These are phyloP conservation scores for Euphorbia peplus DNA, from an alignment of 345 rosid genomes.

Conservation along the genomic window DNA sequence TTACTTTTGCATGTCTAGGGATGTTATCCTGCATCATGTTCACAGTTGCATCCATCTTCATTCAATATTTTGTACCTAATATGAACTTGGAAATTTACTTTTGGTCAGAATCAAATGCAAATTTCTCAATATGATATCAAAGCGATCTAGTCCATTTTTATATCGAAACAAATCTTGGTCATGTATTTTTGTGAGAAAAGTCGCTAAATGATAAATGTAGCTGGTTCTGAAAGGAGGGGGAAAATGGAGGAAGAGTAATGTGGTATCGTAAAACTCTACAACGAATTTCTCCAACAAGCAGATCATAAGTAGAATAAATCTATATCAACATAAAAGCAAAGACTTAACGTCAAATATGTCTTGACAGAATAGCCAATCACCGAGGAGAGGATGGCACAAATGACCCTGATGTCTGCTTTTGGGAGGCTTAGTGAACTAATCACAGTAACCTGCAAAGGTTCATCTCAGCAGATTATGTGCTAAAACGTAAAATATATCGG, in stretches of 20 bases:
- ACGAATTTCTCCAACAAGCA: background rate
- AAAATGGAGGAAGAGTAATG: background rate
- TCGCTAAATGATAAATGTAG: background rate
- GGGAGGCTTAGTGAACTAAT: conserved; percentile 9
- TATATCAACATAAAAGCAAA: background rate
- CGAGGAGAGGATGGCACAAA: conserved; percentile 18
- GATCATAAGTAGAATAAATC: background rate
- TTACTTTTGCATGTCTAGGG: background rate
- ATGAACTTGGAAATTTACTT: background rate
- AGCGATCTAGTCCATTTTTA: background rate
- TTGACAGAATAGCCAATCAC: conserved; percentile 24
- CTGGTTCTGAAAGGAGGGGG: background rate
- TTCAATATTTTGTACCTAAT: background rate
- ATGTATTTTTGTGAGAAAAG: background rate
- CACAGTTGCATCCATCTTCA: background rate
- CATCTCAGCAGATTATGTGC: background rate
- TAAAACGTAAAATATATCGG: background rate
- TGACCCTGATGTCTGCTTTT: conserved; percentile 22
- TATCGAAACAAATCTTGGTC: background rate
- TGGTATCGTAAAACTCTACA: background rate
- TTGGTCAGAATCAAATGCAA: no score
- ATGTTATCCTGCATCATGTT: background rate
- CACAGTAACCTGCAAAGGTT: conserved; percentile 17
- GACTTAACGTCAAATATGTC: conserved; percentile 29
- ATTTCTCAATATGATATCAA: no score